These are phyloP conservation scores for Leptographium flavum DNA, from an alignment of 2,329 filamentous ascomycete genomes.

Conservation along the genomic window DNA sequence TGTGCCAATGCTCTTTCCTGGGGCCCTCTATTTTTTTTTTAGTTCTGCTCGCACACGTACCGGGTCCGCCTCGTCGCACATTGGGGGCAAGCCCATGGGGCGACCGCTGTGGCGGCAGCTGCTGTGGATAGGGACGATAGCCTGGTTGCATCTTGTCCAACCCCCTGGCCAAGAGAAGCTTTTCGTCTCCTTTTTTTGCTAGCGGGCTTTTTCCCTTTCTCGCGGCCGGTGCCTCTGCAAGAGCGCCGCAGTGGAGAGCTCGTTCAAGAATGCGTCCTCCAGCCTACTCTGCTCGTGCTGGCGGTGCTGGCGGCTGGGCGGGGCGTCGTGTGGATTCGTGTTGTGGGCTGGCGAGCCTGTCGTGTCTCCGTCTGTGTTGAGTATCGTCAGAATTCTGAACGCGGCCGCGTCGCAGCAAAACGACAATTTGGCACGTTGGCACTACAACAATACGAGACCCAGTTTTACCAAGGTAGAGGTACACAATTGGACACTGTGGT, in stretches of 20 bases:
- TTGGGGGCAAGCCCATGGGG: slow-evolving; percentile 22
- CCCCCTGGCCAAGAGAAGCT: not conserved
- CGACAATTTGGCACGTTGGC: not conserved
- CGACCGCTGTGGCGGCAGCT: slow-evolving; percentile 33
- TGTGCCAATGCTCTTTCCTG: no score
- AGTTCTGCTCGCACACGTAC: not conserved
- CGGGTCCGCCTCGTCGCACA: slow-evolving; percentile 30
- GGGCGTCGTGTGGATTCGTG: slow-evolving; percentile 1
- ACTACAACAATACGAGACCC: not conserved
- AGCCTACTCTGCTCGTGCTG: no score
- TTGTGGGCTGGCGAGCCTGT: not conserved
- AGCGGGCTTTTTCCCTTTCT: no score
- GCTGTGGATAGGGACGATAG: slow-evolving; percentile 37
- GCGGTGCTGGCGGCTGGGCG: not conserved
- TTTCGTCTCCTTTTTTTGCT: not conserved
- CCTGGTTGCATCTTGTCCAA: slow-evolving; percentile 34
- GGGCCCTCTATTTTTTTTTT: not conserved
- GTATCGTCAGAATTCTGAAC: slow-evolving; percentile 4
- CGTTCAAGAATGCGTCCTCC: not conserved
- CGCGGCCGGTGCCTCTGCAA: no score
- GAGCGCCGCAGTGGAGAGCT: not conserved
- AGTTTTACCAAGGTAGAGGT: no score
- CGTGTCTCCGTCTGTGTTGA: not conserved
- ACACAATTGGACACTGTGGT: no score
- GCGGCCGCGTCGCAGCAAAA: not conserved